Evolutionary conservation across 257 asterid genomes (phyloP).

Genomic region (Salvia miltiorrhiza): DNA sequence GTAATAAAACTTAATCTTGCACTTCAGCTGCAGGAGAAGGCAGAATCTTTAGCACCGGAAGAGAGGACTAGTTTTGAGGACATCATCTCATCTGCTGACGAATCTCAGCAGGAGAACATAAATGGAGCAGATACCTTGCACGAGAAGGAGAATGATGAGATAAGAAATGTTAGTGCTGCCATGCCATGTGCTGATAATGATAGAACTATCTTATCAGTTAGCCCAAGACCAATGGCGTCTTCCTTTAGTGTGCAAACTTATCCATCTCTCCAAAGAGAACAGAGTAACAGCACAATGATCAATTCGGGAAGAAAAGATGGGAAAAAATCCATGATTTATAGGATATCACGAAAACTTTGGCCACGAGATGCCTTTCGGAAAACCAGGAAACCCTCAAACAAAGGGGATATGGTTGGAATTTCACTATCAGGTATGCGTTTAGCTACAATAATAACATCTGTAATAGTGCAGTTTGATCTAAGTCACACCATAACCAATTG

Average conservation of each 20-base stretch:
- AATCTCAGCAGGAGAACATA: slow-evolving; percentile 18
- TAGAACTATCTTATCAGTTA: slow-evolving; percentile 19
- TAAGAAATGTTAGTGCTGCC: slow-evolving; percentile 5
- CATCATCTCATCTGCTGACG: slow-evolving; percentile 14
- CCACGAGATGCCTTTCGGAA: slow-evolving; percentile 27
- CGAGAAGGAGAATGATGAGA: slow-evolving; percentile 28
- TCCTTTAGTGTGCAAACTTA: slow-evolving; percentile 21
- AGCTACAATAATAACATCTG: neutral
- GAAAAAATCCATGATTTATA: slow-evolving; percentile 20
- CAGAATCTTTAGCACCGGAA: slow-evolving; percentile 18
- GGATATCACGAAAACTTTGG: slow-evolving; percentile 35
- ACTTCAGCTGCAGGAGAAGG: slow-evolving; percentile 45
- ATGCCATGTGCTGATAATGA: slow-evolving; percentile 11
- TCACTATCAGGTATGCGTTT: slow-evolving; percentile 32
- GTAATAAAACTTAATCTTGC: slow-evolving; percentile 50
- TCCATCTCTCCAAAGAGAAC: slow-evolving; percentile 20
- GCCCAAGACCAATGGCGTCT: slow-evolving; percentile 14
- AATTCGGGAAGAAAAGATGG: slow-evolving; percentile 20
- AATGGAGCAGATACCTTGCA: slow-evolving; percentile 10
- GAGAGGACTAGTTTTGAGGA: slow-evolving; percentile 19
- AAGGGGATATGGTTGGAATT: neutral
- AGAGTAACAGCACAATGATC: slow-evolving; percentile 14
- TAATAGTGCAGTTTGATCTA: neutral
- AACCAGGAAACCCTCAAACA: slow-evolving; percentile 22
- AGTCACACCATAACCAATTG: neutral